phyloP scores from a whole-genome alignment of 2,329 filamentous ascomycete species.

The Pseudogymnoascus sp. region DNA sequence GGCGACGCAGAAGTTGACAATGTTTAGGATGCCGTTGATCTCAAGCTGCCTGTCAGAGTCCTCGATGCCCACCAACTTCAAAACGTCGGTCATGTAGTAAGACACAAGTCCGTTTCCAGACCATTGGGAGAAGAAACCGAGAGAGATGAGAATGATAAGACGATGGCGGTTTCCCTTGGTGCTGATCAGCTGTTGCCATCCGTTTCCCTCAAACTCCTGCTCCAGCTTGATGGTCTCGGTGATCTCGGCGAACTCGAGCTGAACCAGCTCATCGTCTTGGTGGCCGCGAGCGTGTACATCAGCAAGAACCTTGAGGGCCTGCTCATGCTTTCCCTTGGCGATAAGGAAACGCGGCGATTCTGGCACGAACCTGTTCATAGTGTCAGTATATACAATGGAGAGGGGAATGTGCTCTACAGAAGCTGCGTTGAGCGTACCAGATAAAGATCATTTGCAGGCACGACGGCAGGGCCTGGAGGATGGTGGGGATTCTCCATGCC shows the following conservation, averaged over 20 bases:
- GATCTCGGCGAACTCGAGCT: conserved; percentile 36
- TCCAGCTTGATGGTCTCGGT: conserved; percentile 36
- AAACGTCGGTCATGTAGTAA: conserved; percentile 32
- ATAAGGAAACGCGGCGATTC: conserved; percentile 35
- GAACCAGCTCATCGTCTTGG: conserved; percentile 31
- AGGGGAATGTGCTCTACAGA: neutral
- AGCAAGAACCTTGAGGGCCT: conserved; percentile 40
- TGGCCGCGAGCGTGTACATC: conserved; percentile 37
- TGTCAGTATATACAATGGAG: conserved; percentile 3
- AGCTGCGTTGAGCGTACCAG: neutral
- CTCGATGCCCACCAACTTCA: conserved; percentile 29
- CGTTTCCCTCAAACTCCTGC: conserved; percentile 37
- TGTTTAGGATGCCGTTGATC: conserved; percentile 24
- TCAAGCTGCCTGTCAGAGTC: conserved; percentile 26
- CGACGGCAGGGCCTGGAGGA: conserved; percentile 27
- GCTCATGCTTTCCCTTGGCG: conserved; percentile 39
- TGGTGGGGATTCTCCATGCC: conserved; percentile 28
- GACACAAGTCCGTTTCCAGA: conserved; percentile 44
- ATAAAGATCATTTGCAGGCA: conserved; percentile 14
- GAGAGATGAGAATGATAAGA: conserved; percentile 43
- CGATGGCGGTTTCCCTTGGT: conserved; percentile 47
- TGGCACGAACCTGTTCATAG: conserved; percentile 26
- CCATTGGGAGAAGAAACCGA: conserved; percentile 51
- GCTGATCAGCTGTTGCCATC: conserved; percentile 40
- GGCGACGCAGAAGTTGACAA: conserved; percentile 22